These are phyloP conservation scores for Phytophthora pini DNA, from an alignment of 352 stramenopile species.

Conservation along the genomic window DNA sequence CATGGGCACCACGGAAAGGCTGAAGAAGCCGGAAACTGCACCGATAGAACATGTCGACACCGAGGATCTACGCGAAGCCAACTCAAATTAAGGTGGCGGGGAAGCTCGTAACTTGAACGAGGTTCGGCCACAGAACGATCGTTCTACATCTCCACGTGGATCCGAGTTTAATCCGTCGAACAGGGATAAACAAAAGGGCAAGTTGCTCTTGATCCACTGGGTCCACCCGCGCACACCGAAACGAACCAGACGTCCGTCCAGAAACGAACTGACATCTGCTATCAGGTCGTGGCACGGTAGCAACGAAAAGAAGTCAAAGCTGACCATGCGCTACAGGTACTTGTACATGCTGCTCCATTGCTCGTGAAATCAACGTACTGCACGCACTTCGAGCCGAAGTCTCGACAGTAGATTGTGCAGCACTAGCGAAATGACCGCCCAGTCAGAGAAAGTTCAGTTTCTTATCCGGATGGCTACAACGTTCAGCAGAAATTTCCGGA, in stretches of 20 bases:
- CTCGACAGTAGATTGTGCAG: too few species aligned
- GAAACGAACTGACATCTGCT: constrained; percentile 5
- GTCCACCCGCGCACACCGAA: constrained; percentile 9
- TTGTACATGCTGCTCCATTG: too few species aligned
- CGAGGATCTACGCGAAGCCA: background rate
- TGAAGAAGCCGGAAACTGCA: background rate
- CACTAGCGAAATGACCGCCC: constrained; percentile 17
- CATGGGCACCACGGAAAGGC: background rate
- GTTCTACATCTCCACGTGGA: constrained; percentile 11
- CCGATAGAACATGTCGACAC: background rate
- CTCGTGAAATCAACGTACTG: too few species aligned
- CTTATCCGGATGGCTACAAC: constrained; percentile 8
- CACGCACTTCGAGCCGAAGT: too few species aligned
- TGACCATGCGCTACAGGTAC: background rate
- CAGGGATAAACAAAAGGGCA: background rate
- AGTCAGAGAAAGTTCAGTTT: too few species aligned
- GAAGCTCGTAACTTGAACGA: background rate
- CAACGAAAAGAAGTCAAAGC: background rate
- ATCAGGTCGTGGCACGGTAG: background rate
- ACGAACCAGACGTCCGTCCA: background rate
- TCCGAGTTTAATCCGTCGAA: background rate
- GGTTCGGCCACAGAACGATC: background rate
- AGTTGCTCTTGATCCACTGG: too few species aligned
- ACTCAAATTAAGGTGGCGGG: background rate
- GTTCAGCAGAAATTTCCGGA: constrained; percentile 13